A percentile compares a stretch with the other conserved stretches of the same genome.
phyloP scores from a whole-genome alignment of 768 basidiomycete species.

The Favolaschia claudopus region DNA sequence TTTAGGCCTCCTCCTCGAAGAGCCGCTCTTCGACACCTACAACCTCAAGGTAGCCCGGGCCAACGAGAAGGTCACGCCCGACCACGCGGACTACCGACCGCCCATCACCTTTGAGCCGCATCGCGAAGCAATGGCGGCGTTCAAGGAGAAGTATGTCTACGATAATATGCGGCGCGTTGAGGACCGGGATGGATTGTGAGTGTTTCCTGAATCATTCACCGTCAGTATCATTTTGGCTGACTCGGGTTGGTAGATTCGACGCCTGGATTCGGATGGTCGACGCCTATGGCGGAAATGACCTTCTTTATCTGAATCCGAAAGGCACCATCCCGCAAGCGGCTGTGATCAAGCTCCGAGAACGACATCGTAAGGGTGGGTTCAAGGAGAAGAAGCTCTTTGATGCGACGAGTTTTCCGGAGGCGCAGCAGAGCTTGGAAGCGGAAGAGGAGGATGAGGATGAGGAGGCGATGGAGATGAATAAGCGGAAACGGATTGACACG shows the following conservation, averaged over 20 bases:
- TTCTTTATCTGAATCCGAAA: conserved; percentile 78
- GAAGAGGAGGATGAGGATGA: conserved; percentile 47
- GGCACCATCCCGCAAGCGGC: conserved; percentile 79
- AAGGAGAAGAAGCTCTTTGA: conserved; percentile 75
- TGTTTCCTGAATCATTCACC: conserved; percentile 23
- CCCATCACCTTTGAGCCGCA: conserved; percentile 77
- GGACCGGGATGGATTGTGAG: conserved; percentile 78
- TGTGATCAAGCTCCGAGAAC: conserved; percentile 54
- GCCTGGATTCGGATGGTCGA: conserved; percentile 85
- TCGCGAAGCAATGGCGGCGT: conserved; percentile 72
- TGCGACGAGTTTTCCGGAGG: conserved; percentile 58
- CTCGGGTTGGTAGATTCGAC: conserved; percentile 67
- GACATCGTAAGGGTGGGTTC: conserved; percentile 63
- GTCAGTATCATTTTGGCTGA: not conserved
- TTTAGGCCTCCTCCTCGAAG: conserved; percentile 89
- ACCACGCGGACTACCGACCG: conserved; percentile 70
- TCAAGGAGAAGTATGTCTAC: conserved; percentile 90
- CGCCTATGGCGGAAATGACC: conserved; percentile 76
- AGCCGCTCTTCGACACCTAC: conserved; percentile 83
- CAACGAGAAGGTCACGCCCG: conserved; percentile 59
- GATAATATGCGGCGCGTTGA: conserved; percentile 87
- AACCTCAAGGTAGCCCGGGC: conserved; percentile 61
- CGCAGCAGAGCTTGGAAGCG: conserved; percentile 39
- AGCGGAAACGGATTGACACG: conserved; percentile 55
- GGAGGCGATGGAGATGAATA: conserved; percentile 39